Conservation (phyloP, 345 rosid species). For the Combretum micranthum region DNA sequence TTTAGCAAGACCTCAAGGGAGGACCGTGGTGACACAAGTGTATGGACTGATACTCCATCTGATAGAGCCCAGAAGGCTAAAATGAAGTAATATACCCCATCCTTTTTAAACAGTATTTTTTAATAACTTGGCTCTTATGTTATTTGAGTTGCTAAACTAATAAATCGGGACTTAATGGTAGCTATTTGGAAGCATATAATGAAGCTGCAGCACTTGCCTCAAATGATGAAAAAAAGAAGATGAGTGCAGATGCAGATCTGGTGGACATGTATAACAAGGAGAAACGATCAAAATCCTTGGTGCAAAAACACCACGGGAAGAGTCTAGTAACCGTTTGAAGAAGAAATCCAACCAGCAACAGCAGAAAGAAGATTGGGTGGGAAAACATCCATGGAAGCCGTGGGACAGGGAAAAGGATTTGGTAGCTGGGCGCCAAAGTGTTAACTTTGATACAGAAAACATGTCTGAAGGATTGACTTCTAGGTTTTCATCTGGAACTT, state of each 20-base stretch:
- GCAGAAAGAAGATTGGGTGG: slow-evolving; percentile 76
- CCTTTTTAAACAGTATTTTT: background rate
- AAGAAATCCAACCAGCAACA: slow-evolving; percentile 44
- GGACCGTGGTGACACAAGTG: slow-evolving; percentile 88
- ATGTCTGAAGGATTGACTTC: slow-evolving; percentile 72
- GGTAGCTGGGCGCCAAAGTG: slow-evolving; percentile 58
- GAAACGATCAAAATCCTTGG: slow-evolving; percentile 73
- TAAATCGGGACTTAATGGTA: slow-evolving; percentile 19
- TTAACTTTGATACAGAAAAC: slow-evolving; percentile 55
- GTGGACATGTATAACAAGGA: slow-evolving; percentile 89
- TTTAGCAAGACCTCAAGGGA: slow-evolving; percentile 63
- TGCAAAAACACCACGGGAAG: slow-evolving; percentile 74
- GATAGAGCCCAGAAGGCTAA: slow-evolving; percentile 88
- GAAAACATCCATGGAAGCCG: slow-evolving; percentile 94
- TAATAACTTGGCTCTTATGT: background rate
- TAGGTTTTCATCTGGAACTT: slow-evolving; percentile 71
- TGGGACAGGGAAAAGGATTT: slow-evolving; percentile 95
- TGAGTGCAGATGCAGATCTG: slow-evolving; percentile 56
- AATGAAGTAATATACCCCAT: slow-evolving; percentile 39
- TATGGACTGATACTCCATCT: slow-evolving; percentile 84
- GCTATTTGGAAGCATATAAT: slow-evolving; percentile 83
- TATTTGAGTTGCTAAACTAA: background rate
- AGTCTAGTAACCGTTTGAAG: slow-evolving; percentile 35
- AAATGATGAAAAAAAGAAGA: slow-evolving; percentile 49
- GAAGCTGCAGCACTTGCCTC: slow-evolving; percentile 76